phyloP scores from a whole-genome alignment of 2,329 filamentous ascomycete genomes.

The Ampelomyces quisqualis region DNA sequence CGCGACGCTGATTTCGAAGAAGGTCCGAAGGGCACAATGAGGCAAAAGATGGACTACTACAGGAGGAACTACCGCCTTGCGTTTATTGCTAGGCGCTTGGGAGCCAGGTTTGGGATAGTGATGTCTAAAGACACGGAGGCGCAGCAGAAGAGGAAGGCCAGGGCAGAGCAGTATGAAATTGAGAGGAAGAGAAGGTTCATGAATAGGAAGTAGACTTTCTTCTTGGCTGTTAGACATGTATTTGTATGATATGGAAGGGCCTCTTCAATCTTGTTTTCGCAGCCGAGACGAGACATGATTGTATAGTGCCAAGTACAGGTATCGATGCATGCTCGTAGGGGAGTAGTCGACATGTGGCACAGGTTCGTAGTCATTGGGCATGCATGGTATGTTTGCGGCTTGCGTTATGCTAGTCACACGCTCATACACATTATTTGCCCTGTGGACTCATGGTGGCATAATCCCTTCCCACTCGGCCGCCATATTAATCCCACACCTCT shows the following conservation, averaged over 20 bases:
- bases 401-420: background rate
- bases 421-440: background rate
- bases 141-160: constrained; percentile 30
- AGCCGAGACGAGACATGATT: constrained; percentile 9
- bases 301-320: too few species aligned
- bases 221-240: background rate
- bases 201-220: constrained; percentile 31
- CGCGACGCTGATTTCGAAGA: constrained; percentile 27
- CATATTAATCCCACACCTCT: background rate
- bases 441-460: constrained; percentile 66
- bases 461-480: too few species aligned
- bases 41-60: constrained; percentile 29
- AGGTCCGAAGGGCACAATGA: constrained; percentile 20
- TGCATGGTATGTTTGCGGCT: too few species aligned
- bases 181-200: constrained; percentile 31
- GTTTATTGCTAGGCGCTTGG: constrained; percentile 21
- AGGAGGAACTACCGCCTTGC: constrained; percentile 28
- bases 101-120: constrained; percentile 10
- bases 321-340: too few species aligned
- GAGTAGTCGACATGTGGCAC: too few species aligned
- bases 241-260: constrained; percentile 25
- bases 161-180: constrained; percentile 31
- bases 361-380: too few species aligned
- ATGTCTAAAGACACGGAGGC: constrained; percentile 16
- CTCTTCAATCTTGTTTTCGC: constrained; percentile 15